Base-by-base conservation (phyloP, 108 stramenopile species). In the Epithemia pelagica region DNA sequence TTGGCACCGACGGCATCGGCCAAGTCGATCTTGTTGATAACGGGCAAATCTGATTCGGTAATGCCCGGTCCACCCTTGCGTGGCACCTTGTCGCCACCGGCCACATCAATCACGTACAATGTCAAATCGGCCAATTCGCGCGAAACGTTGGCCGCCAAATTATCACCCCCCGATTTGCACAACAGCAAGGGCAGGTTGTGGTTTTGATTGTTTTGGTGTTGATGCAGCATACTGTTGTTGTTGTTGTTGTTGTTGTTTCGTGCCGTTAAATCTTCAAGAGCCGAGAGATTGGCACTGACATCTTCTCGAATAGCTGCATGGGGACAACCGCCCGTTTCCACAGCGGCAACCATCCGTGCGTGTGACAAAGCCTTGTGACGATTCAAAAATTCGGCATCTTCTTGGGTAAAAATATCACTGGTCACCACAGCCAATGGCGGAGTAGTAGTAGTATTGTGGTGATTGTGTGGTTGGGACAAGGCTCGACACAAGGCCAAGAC, bases 291-390 rank as follows among this genome's bases (percentile, higher is more conserved):
- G 37, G 95, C 92, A 58, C 80, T 85, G 28, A 99, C 92, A 78
- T 97, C 98, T 73, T 99, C 98, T 22, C 96, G 92, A 74, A 91
- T 91, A 0, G 82, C 82, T 2, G 98, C 98, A 78, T 99, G 98
- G 5, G 98, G 98, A 81, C 98, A 97, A 3, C 98, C 98, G 26
- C 98, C 98, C 19, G 98, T 99, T 69, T 99, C 98, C 32, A 99
- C 96, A 7, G 98, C 95, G 28, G 73, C 57, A 61, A 99, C 97
- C n/a, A n/a, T n/a, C 59, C 94, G 81, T 24, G 78, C 63, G 19
- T 71, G 59, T 0, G 78, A 77, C 64, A 99, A 84, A 0, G 91
- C 98, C 25, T 78, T 58, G 23, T 79, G 61, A 0, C 91, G 74
- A 0, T 74, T 75, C 33, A 99, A 82, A 64, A 99, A 99, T 73